Evolutionary conservation across 495 filamentous ascomycete species (phyloP).

Genomic region (Penicillium nucicola): DNA sequence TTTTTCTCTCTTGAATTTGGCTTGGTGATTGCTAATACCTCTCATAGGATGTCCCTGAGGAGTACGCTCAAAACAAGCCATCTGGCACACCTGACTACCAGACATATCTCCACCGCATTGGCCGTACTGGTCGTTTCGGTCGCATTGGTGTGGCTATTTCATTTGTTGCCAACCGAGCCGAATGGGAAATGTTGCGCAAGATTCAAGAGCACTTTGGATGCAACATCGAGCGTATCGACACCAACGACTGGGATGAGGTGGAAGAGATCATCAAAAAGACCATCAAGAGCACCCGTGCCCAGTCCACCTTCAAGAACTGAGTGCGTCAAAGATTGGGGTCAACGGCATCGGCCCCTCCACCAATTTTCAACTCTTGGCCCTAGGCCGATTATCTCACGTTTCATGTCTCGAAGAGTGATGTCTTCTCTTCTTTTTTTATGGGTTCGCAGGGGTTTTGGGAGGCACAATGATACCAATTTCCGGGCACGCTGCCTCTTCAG

Average conservation of each 20-base stretch:
- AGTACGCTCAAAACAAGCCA: conserved; percentile 15
- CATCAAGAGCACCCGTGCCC: conserved; percentile 76
- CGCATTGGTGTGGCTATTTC: conserved; percentile 94
- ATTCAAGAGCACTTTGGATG: conserved; percentile 72
- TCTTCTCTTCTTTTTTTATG: conserved; percentile 15
- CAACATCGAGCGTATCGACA: conserved; percentile 56
- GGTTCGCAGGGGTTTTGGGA: conserved; percentile 12
- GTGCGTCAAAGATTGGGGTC: neutral
- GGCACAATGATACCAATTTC: conserved; percentile 32
- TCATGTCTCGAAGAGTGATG: conserved; percentile 31
- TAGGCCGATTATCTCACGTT: conserved; percentile 11
- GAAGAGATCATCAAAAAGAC: conserved; percentile 76
- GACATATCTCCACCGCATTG: conserved; percentile 98
- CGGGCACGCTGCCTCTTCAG: conserved; percentile 3
- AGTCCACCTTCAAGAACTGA: conserved; percentile 45
- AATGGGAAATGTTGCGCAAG: conserved; percentile 68
- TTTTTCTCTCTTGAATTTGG: neutral
- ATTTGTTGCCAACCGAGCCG: conserved; percentile 78
- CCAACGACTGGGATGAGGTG: conserved; percentile 81
- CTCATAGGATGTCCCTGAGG: conserved; percentile 55
- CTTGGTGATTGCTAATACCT: conserved; percentile 3
- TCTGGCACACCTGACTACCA: conserved; percentile 66
- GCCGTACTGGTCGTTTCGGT: conserved; percentile 94
- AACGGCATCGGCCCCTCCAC: neutral
- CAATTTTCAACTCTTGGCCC: neutral